Base-by-base conservation (phyloP, 2,329 filamentous ascomycete species). In the Rhynchosporium graminicola region DNA sequence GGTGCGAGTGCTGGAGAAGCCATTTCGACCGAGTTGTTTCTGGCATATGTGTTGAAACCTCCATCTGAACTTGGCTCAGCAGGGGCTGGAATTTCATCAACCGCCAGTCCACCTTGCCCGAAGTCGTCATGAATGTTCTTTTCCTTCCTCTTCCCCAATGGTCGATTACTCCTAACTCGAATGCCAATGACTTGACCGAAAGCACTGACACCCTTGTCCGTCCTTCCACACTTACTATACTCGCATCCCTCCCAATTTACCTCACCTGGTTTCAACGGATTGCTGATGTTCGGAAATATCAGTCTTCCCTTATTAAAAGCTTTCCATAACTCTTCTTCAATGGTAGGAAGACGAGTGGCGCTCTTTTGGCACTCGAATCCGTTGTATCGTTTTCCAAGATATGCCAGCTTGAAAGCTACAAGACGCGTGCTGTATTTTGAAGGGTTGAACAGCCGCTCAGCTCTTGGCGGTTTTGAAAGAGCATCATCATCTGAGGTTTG, bases 121-220 rank as follows among this genome's bases (percentile, higher is more conserved):
- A 43, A 7, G 20, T 61, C 45, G 13, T 40, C 60, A 3, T 46
- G 51, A 6, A 71, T 63, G 7, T 56, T 65, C 10, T 29, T 63
- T 5, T 55, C 68, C 20, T 68, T 73, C 61, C 52, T 69, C 66
- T 68, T 75, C 60, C 77, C 77, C 57, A 88, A 72, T 0, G 91
- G 91, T 68, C 84, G 80, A 70, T 89, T 90, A 76, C 93, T 97
- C 73, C 94, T 82, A 15, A 99, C 87, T 60, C 89, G 80, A 46
- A 99, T 78, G 0, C 87, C 90, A 72, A 99, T 87, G 62, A 99
- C 95, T 79, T 99, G 95, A 0, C 95, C 95, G 78, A 99, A 99
- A 3, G 95, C 93, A 76, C 92, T 97, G 42, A 99, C 95, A 12
- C 95, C 95, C 59, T 87, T 83, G 74, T 99, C 95, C 20, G 95